Base-by-base conservation (phyloP, 495 filamentous ascomycete species). In the Delitschia confertaspora region DNA sequence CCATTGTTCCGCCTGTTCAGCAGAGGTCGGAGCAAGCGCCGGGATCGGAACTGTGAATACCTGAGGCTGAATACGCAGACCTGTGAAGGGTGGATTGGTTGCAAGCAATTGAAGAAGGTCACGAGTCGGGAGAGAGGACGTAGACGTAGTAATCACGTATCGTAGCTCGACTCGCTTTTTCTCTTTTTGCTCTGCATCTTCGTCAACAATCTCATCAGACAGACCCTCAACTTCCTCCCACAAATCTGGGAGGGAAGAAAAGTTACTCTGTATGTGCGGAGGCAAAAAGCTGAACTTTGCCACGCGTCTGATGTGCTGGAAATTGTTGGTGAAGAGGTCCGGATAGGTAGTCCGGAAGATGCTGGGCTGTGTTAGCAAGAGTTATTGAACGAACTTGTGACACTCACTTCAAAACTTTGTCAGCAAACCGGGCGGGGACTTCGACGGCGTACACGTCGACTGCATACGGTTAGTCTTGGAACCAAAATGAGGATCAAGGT, bases 301-400 rank as follows among this genome's bases (percentile, higher is more conserved):
- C 45, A 91, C 84, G 37, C 87, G 77, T 32, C 86, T 79, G 14
- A 96, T 73, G 60, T 98, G 91, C 56, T 75, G 72, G 23, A 87
- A 66, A 47, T 80, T 73, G 39, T 74, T 70, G 53, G 69, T 67
- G n/a, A 69, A 62, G 53, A 76, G 65, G 54, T 73, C 71, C 23
- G 73, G 74, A 33, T 78, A 66, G 36, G 71, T 50, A 17, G 52
- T 49, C 49, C 70, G 63, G 39, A 76, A 46, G 21, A 65, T 38
- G 27, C 73, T 77, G 29, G 13, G 8, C 7, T 2, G 33, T 38
- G 46, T 55, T 32, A 48, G 37, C 27, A 46, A 4, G 19, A 13
- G n/a, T 11, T 19, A 45, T 18, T 20, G 22, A 22, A 20, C 6
- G 3, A 5, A 27, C n/a, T 10, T 20, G 34, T n/a, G 14, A 13